Evolutionary conservation across 495 filamentous ascomycete species (phyloP), one percentile per base, ranked within the genome.

Genomic region (Penicillium silybi): DNA sequence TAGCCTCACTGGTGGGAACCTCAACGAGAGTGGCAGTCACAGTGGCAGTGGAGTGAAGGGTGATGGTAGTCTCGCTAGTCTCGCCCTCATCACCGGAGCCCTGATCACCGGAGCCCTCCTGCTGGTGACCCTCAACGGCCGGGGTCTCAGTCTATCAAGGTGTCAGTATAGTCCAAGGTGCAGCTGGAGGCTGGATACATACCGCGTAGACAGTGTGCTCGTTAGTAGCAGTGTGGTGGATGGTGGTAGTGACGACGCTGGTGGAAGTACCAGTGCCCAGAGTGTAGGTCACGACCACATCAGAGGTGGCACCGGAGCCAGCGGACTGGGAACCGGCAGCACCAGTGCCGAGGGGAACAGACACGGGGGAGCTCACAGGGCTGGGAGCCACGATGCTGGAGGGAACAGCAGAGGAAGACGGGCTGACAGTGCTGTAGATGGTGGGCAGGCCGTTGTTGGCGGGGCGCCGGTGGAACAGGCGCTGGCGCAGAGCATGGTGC

Each of bases 271-370:
- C 81, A 41, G 70, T 60, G 45, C 76, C 77, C 37, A 78, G 78
- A 19, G 76, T 83, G 78, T 84, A 93, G 26, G 75, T 80, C 16
- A 86, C 59, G 49, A 72, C 78, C 47, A 79, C 67, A 60, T 80
- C 80, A 47, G 54, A 50, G 34, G 61, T 57, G 41, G 64, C 16
- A 11, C 16, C 38, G 46, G 43, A 17, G 18, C 50, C 38, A 25
- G 60, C 32, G 27, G 39, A 45, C 23, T 23, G 38, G 6, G 43
- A 38, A n/a, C 52, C 47, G 22, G 46, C 41, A 15, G 49, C 22
- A 25, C 46, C 48, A 27, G 55, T 40, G 44, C 52, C 35, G 11
- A 56, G 19, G 23, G 52, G 44, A 37, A 47, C 41, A 20, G 53
- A 15, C 3, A 41, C 42, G 16, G 54, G 40, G 29, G 48, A 51